phyloP scores from a whole-genome alignment of 495 filamentous ascomycete species.

The Aspergillus taichungensis region DNA sequence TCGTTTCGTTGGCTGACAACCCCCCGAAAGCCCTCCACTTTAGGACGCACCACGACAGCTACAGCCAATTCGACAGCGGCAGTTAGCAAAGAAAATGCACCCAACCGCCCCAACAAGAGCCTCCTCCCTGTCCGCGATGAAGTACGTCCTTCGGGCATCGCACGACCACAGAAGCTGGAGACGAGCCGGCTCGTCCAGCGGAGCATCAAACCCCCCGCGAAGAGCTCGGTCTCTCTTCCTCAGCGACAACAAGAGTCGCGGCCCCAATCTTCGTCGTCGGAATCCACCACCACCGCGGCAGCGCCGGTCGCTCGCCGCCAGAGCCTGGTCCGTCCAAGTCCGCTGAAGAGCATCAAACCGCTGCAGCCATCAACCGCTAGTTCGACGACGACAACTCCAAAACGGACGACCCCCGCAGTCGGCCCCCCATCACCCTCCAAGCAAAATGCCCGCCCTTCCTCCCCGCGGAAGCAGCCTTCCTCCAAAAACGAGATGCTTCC shows the following conservation, averaged over 20 bases:
- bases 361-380: conserved; percentile 8
- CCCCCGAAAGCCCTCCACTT: conserved; percentile 16
- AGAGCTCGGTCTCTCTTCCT: not conserved
- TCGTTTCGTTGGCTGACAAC: conserved; percentile 7
- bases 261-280: not conserved
- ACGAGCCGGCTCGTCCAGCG: conserved; percentile 3
- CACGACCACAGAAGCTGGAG: conserved; percentile 3
- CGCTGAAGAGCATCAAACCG: conserved; percentile 15
- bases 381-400: conserved; percentile 11
- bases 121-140: conserved; percentile 10
- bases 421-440: conserved; percentile 19
- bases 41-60: conserved; percentile 21
- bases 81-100: conserved; percentile 7
- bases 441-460: conserved; percentile 15
- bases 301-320: conserved; percentile 18
- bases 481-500: conserved; percentile 25
- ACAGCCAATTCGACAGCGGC: conserved; percentile 5
- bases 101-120: conserved; percentile 3
- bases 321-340: conserved; percentile 24
- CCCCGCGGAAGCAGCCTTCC: conserved; percentile 23
- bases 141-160: not conserved
- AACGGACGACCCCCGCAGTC: conserved; percentile 12
- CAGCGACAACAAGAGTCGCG: conserved; percentile 7
- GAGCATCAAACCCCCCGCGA: not conserved
- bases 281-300: conserved; percentile 3